Evolutionary conservation across 139 green algal genomes (phyloP).

Genomic region (Axilococcus clingmanii): DNA sequence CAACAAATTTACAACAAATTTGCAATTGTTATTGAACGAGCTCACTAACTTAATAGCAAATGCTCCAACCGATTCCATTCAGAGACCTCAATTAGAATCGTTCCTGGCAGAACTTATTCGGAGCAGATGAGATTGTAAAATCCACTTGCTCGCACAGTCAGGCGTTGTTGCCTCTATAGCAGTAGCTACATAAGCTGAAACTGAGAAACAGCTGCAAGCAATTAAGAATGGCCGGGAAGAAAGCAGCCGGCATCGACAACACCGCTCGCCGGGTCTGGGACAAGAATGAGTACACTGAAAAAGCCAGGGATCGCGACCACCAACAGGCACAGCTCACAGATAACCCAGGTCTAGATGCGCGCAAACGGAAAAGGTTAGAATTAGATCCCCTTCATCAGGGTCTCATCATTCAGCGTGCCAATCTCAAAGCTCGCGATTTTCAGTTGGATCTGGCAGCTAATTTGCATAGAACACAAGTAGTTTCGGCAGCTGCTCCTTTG

Average conservation of each 20-base stretch:
- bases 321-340: too few species aligned
- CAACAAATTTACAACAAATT: too few species aligned
- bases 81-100: too few species aligned
- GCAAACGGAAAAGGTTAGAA: constrained; percentile 63
- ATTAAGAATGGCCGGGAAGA: background rate
- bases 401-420: constrained; percentile 68
- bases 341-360: constrained; percentile 49
- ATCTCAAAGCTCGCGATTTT: constrained; percentile 62
- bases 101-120: too few species aligned
- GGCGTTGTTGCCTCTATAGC: too few species aligned
- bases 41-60: too few species aligned
- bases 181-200: too few species aligned
- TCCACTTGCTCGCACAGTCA: too few species aligned
- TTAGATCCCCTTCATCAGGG: constrained; percentile 81
- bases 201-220: too few species aligned
- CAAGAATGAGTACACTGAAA: constrained; percentile 59
- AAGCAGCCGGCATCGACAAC: constrained; percentile 33
- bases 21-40: too few species aligned
- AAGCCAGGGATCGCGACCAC: constrained; percentile 53
- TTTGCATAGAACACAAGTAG: constrained; percentile 69
- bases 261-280: constrained; percentile 69
- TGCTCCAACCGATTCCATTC: too few species aligned
- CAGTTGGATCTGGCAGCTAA: constrained; percentile 64
- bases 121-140: too few species aligned
- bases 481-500: constrained; percentile 18